Evolutionary conservation across 805 yeast genomes (phyloP), one percentile per base, ranked within the genome.

Genomic region (Lachancea sp.): DNA sequence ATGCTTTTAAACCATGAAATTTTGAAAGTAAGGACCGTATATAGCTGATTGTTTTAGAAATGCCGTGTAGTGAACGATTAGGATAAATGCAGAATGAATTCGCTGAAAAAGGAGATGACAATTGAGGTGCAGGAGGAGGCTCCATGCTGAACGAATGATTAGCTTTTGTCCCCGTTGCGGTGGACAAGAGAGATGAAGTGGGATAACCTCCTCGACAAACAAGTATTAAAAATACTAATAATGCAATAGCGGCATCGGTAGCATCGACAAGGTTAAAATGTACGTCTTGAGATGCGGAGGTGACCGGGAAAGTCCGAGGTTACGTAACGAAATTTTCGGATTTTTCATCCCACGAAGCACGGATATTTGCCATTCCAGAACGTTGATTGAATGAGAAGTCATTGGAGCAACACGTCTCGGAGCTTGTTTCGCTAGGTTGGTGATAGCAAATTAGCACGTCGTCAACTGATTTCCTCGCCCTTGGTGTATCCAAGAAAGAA

Each of bases 401-500:
- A 19, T 41, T 40, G 16, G 46, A 33, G n/a, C 32, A 40, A 22
- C 45, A 46, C 15, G 30, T 21, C 4, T 55, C 51, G 12, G 56
- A 47, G 32, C 50, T 50, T 15, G 43, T 42, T n/a, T 50, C 52
- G 45, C 58, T 53, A 5, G 51, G 43, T 21, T 47, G 54, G 18
- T 56, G 50, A 29, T 60, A 60, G 39, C 58, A 58, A 29, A 49
- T 42, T 3, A 58, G 45, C 9, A 60, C 50, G 36, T 60, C 64
- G 42, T 57, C 64, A 3, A 58, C 51, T 8, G 61, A 56, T 24
- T 46, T 47, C 23, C 57, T 46, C 5, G 52, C 50, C 13, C 45
- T 45, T 20, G 52, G 49, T 3, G 51, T 43, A n/a, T 47, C 49
- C 12, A 36, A 13, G 18, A 35, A 38, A 9, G 41, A 38, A 12